phyloP scores from a whole-genome alignment of 2,329 filamentous ascomycete genomes.

The Penicillium sp. region DNA sequence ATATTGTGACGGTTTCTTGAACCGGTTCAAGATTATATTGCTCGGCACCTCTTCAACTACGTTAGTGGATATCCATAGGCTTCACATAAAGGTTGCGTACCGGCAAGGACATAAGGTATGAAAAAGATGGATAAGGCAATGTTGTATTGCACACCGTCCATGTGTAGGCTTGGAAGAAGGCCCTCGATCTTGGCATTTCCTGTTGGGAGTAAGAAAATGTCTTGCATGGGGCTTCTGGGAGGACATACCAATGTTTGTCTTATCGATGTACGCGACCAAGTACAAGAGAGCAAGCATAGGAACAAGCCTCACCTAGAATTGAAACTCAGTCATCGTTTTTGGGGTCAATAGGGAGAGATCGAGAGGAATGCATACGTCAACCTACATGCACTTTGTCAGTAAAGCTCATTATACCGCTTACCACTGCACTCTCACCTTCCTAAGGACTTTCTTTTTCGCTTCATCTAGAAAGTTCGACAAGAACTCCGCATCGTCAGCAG shows the following conservation, averaged over 20 bases:
- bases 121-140: conserved; percentile 75
- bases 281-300: conserved; percentile 17
- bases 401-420: not conserved
- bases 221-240: not conserved
- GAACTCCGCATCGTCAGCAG: conserved; percentile 29
- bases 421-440: conserved; percentile 11
- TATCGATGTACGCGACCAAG: conserved; percentile 16
- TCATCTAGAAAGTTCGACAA: conserved; percentile 25
- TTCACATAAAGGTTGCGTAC: conserved; percentile 65
- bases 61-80: conserved; percentile 68
- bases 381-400: not conserved
- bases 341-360: not conserved
- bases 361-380: not conserved
- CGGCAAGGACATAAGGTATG: conserved; percentile 72
- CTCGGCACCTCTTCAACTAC: conserved; percentile 33
- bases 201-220: not conserved
- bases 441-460: conserved; percentile 16
- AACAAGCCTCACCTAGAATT: conserved; percentile 7
- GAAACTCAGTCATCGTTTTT: not conserved
- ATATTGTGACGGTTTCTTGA: conserved; percentile 42
- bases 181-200: conserved; percentile 58
- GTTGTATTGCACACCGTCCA: conserved; percentile 66
- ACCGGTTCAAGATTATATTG: conserved; percentile 22
- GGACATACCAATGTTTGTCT: conserved; percentile 16
- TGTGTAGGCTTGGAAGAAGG: conserved; percentile 54